phyloP scores from a whole-genome alignment of 2,329 filamentous ascomycete species.

The Tolypocladium ovalisporum region DNA sequence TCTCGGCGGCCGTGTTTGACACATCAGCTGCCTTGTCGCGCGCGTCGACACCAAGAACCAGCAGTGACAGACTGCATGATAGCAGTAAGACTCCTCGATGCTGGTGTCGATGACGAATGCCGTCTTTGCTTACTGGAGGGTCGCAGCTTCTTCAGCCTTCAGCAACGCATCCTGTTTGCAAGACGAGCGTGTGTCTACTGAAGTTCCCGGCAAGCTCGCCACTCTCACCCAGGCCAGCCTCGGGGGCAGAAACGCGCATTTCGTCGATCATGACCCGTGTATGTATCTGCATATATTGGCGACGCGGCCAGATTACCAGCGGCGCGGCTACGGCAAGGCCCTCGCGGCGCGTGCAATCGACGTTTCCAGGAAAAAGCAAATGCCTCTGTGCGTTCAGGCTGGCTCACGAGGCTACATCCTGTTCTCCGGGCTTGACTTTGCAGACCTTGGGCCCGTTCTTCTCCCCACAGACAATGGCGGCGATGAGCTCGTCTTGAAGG shows the following conservation, averaged over 20 bases:
- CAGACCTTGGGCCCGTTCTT: conserved; percentile 5
- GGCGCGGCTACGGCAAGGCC: conserved; percentile 6
- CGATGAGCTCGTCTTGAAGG: conserved; percentile 6
- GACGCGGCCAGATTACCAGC: conserved; percentile 6
- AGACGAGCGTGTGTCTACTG: neutral
- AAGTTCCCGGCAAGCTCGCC: neutral
- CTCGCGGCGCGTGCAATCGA: conserved; percentile 4
- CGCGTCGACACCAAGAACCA: neutral
- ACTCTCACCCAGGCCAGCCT: neutral
- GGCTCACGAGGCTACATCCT: conserved; percentile 7
- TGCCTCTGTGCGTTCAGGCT: conserved; percentile 4
- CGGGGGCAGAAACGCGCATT: neutral
- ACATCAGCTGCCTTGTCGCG: neutral
- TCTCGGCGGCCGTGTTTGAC: conserved; percentile 8
- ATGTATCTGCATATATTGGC: conserved; percentile 6
- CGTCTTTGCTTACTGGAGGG: neutral
- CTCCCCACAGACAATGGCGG: conserved; percentile 1
- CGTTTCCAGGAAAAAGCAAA: neutral
- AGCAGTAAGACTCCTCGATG: neutral
- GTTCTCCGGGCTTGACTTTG: conserved; percentile 8
- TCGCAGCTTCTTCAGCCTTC: neutral
- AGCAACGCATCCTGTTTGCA: neutral
- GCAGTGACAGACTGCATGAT: neutral
- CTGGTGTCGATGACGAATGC: neutral
- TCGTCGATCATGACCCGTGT: conserved; percentile 1